These are phyloP conservation scores for Ceratobasidium sp. DNA, from an alignment of 1,284 basidiomycete genomes.

Conservation along the genomic window DNA sequence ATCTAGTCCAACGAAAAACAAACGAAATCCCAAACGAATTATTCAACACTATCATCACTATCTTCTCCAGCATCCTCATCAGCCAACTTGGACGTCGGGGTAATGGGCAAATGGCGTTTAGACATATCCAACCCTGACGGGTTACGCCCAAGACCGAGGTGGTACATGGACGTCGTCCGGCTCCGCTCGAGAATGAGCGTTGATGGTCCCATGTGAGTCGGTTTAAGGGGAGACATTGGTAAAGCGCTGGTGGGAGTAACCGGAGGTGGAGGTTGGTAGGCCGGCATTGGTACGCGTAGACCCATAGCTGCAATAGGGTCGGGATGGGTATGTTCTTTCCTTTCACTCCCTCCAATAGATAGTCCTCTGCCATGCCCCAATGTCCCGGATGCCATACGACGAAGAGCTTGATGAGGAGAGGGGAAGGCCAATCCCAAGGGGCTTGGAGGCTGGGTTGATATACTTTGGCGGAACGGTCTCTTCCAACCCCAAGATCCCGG, in stretches of 20 bases:
- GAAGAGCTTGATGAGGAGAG: conserved; percentile 8
- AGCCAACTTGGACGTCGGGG: conserved; percentile 10
- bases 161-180: conserved; percentile 37
- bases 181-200: conserved; percentile 18
- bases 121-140: conserved; percentile 24
- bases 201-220: not conserved
- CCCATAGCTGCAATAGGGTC: conserved; percentile 68
- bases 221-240: conserved; percentile 20
- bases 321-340: conserved; percentile 69
- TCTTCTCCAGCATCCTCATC: conserved; percentile 4
- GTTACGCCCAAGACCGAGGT: conserved; percentile 15
- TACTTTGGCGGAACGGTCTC: conserved; percentile 17
- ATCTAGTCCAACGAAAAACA: conserved; percentile 13
- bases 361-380: conserved; percentile 61
- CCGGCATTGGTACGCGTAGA: conserved; percentile 74
- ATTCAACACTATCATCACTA: conserved; percentile 36
- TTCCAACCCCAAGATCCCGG: conserved; percentile 7
- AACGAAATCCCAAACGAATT: not conserved
- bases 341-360: conserved; percentile 67
- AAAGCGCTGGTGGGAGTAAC: conserved; percentile 25
- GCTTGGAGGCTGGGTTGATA: conserved; percentile 4
- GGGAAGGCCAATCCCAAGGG: not conserved
- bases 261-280: conserved; percentile 50
- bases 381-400: conserved; percentile 59
- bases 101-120: not conserved